These are phyloP conservation scores for Saccharomyces hybrid DNA, from an alignment of 1,139 yeast genomes.

Conservation along the genomic window DNA sequence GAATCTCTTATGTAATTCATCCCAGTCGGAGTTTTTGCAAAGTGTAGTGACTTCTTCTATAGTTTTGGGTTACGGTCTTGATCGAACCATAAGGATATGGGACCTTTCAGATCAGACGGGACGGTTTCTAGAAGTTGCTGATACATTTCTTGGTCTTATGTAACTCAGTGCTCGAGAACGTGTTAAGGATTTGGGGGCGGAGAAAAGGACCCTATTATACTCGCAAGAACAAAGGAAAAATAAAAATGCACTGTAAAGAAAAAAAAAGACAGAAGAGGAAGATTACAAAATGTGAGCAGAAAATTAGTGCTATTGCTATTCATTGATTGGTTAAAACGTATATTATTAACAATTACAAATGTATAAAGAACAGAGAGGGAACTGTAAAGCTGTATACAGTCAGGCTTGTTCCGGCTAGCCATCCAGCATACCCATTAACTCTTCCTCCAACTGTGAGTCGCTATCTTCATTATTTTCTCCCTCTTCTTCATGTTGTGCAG, in stretches of 20 bases:
- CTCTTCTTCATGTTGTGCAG: slow-evolving; percentile 2
- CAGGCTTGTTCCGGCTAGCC: slow-evolving; percentile 1
- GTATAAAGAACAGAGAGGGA: background rate
- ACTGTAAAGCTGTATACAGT: background rate
- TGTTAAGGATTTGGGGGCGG: background rate
- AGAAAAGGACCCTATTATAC: background rate
- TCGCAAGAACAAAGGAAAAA: background rate
- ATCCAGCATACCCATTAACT: slow-evolving; percentile 31
- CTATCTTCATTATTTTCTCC: slow-evolving; percentile 14
- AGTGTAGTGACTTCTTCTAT: slow-evolving; percentile 47
- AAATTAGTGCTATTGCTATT: background rate
- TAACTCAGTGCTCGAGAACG: background rate
- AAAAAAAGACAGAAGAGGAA: no score
- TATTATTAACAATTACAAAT: background rate
- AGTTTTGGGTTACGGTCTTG: slow-evolving; percentile 43
- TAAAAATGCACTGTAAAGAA: no score
- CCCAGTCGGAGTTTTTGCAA: slow-evolving; percentile 35
- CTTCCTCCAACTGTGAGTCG: slow-evolving; percentile 35
- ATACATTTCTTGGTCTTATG: background rate
- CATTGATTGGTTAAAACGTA: background rate
- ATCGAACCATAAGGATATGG: slow-evolving; percentile 21
- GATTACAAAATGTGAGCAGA: no score
- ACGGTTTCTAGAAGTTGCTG: background rate
- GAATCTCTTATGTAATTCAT: slow-evolving; percentile 43
- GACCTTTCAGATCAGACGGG: slow-evolving; percentile 14